phyloP scores from a whole-genome alignment of 2,329 filamentous ascomycete species.

The Penicillium sp. region DNA sequence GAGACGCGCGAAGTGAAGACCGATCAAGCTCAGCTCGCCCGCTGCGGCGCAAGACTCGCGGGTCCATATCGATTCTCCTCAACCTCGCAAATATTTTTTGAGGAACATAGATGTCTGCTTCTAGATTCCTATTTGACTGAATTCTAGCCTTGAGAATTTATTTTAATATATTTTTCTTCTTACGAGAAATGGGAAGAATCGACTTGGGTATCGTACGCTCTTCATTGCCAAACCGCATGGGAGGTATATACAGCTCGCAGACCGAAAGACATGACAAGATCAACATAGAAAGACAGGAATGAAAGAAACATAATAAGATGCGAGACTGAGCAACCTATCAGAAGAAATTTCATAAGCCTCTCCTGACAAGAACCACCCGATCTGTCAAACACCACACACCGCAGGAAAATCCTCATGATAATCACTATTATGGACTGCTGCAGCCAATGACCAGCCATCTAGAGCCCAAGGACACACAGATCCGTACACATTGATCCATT shows the following conservation, averaged over 20 bases:
- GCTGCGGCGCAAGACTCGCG: background rate
- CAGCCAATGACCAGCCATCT: slow-evolving; percentile 17
- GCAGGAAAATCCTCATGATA: slow-evolving; percentile 13
- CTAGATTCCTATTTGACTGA: background rate
- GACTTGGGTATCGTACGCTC: slow-evolving; percentile 42
- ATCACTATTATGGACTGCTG: slow-evolving; percentile 23
- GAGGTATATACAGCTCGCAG: slow-evolving; percentile 45
- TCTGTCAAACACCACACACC: slow-evolving; percentile 17
- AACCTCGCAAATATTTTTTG: background rate
- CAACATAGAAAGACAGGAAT: slow-evolving; percentile 28
- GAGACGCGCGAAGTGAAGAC: slow-evolving; percentile 30
- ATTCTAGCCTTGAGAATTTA: too few species aligned
- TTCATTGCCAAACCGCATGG: slow-evolving; percentile 43
- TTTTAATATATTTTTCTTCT: too few species aligned
- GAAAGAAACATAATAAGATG: slow-evolving; percentile 25
- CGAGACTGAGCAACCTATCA: slow-evolving; percentile 11
- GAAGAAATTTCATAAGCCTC: slow-evolving; percentile 26
- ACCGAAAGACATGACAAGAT: slow-evolving; percentile 29
- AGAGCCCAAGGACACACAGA: slow-evolving; percentile 22
- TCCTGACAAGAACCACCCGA: slow-evolving; percentile 13
- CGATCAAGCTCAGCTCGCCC: background rate
- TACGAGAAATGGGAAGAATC: background rate
- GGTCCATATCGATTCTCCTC: background rate
- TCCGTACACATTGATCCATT: slow-evolving; percentile 21
- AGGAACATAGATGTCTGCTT: background rate